Evolutionary conservation across 108 stramenopile species (phyloP).

Genomic region (Cylindrotheca closterium): DNA sequence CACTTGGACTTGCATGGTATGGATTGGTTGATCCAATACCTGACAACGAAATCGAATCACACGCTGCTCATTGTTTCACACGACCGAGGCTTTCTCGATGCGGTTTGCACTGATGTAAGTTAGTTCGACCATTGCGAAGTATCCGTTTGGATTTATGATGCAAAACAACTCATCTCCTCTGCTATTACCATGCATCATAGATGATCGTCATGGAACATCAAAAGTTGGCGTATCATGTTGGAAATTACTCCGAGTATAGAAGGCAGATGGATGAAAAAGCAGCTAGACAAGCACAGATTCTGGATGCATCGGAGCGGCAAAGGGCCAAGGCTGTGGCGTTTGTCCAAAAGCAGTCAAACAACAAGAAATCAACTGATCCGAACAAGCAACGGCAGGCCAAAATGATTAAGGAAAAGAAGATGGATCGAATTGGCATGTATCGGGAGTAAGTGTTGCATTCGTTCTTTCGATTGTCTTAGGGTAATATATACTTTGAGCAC

Average conservation of each 20-base stretch:
- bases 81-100: slow-evolving; percentile 88
- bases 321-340: slow-evolving; percentile 55
- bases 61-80: slow-evolving; percentile 88
- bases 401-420: slow-evolving; percentile 66
- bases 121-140: neutral
- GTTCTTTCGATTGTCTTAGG: too few species aligned
- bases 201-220: slow-evolving; percentile 49
- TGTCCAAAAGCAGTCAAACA: slow-evolving; percentile 59
- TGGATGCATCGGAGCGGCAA: slow-evolving; percentile 68
- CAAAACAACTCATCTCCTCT: neutral
- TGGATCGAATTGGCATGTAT: slow-evolving; percentile 63
- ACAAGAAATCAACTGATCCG: slow-evolving; percentile 53
- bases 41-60: slow-evolving; percentile 43
- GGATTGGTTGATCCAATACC: slow-evolving; percentile 79
- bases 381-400: slow-evolving; percentile 77
- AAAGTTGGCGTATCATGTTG: slow-evolving; percentile 55
- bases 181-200: neutral
- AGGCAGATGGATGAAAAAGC: slow-evolving; percentile 51
- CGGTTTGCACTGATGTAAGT: slow-evolving; percentile 58
- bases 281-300: slow-evolving; percentile 53
- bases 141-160: neutral
- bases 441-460: slow-evolving; percentile 32
- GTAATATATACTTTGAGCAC: too few species aligned
- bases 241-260: slow-evolving; percentile 65
- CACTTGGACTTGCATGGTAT: slow-evolving; percentile 90